Base-by-base conservation (phyloP, 2,329 filamentous ascomycete species). In the Coniochaeta sp. region DNA sequence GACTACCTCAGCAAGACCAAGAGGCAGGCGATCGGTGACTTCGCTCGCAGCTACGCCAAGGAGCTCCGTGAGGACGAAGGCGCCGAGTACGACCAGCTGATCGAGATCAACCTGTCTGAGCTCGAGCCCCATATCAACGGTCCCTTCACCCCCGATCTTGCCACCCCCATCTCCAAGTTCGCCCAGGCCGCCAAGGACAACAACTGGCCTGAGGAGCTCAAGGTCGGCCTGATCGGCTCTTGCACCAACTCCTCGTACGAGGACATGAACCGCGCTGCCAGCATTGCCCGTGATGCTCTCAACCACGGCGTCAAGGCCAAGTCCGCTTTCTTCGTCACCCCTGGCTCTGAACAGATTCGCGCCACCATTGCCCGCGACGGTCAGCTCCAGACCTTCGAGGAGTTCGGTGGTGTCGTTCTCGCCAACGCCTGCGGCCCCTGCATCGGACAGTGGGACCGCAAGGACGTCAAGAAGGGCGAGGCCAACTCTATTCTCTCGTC, bases 61-160 rank as follows among this genome's bases (percentile, higher is more conserved):
- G 90, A 95, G 64, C 87, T 99, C 58, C 83, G 82, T 54, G 86
- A 89, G 67, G 94, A 99, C 61, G 79, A 95, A 73, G 90, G 90
- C 61, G 89, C 89, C 60, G 85, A 97, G 73, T 99, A 97, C 72
- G 94, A 99, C 71, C 82, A 97, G 75, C 73, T 96, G 60, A 90
- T 97, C 65, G 92, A 96, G 76, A 89, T 99, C 75, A 92, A 99
- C 79, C 83, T 99, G 51, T 87, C 83, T 53, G 88, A 92, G 73
- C 86, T 99, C 48, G 94, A 99, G 79, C 94, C 94, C 60, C 90
- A 97, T 71, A 91, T 99, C 78, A 99, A 99, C 78, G 94, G 94
- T 60, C 94, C 94, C 58, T 97, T 97, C 83, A 99, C 94, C 26
- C 94, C 94, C 56, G 94, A 99, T 83, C 80, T 99, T 74, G 91